Evolutionary conservation across 495 filamentous ascomycete species (phyloP), one percentile per base, ranked within the genome.

Genomic region (Aspergillus diversus): DNA sequence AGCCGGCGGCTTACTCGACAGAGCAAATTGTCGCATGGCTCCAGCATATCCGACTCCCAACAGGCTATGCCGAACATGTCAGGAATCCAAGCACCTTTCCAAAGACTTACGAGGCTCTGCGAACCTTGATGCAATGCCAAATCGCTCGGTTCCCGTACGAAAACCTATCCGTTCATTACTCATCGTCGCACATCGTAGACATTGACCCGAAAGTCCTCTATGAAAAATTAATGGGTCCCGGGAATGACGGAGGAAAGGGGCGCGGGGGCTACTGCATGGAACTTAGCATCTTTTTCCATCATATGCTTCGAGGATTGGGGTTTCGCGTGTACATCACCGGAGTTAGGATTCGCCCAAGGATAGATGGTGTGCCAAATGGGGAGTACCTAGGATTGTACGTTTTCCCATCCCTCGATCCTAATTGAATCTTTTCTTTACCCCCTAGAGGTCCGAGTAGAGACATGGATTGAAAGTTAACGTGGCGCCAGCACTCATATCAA

Each of bases 241-340:
- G 74, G 17, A 55, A 57, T 6, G 53, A 49, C 0, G 31, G 27
- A 6, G 70, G 69, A 12, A 76, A 77, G 35, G 81, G 84, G 21
- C 73, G 86, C n/a, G 92, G 92, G 4, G 90, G 91, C 0, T 92
- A 92, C 66, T 93, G 90, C 75, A 88, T 93, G 81, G 91, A 93
- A 67, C 80, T 83, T 55, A 93, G 88, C 69, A 77, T 79, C 35
- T 84, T 92, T 53, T 91, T 93, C 49, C 81, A 83, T 43, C 80
- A 80, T 17, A 74, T 92, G 15, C 75, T 96, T 15, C 74, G 83
- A 21, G 84, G 78, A 15, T 69, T 92, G 4, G 90, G 89, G 0
- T 93, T 81, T 60, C 65, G 72, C 0, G 74, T 88, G 0, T 85
- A 84, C 63, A 81, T 71, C 65, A 78, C 75, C n/a, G 82, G 81